Percentiles rank a stretch among this genome's conserved stretches.
These are phyloP conservation scores for Scheffersomyces stambukii DNA, from an alignment of 1,139 yeast genomes.

Conservation along the genomic window DNA sequence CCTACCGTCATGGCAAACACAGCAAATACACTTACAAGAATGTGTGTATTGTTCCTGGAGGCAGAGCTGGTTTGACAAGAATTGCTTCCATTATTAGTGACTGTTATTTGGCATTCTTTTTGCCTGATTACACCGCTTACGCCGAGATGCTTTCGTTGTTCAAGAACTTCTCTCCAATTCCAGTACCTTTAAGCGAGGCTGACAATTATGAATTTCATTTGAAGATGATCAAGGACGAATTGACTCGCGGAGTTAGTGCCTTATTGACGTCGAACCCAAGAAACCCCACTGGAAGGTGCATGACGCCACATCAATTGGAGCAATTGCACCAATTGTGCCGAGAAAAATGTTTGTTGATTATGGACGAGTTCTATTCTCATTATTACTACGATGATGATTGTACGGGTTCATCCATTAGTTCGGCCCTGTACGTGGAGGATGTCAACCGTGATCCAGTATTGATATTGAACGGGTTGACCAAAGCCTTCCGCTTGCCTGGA, in stretches of 20 bases:
- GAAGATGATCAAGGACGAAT: constrained; percentile 51
- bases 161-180: constrained; percentile 65
- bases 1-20: constrained; percentile 46
- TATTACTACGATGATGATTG: constrained; percentile 60
- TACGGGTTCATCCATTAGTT: constrained; percentile 52
- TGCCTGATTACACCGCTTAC: constrained; percentile 69
- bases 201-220: constrained; percentile 60
- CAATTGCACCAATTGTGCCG: constrained; percentile 57
- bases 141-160: constrained; percentile 69
- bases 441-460: constrained; percentile 62
- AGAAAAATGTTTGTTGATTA: constrained; percentile 53
- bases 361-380: constrained; percentile 67
- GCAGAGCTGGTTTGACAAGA: constrained; percentile 64
- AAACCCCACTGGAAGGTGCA: constrained; percentile 62
- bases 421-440: constrained; percentile 54
- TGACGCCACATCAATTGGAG: constrained; percentile 48
- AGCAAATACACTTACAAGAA: constrained; percentile 63
- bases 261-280: constrained; percentile 61
- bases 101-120: constrained; percentile 58
- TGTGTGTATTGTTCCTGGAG: constrained; percentile 68
- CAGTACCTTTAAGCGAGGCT: constrained; percentile 58
- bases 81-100: constrained; percentile 64
- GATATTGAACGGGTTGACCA: constrained; percentile 61
- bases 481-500: constrained; percentile 64
- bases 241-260: constrained; percentile 61